Evolutionary conservation across 2,329 filamentous ascomycete genomes (phyloP).

Genomic region (Lachnum nothofagi): DNA sequence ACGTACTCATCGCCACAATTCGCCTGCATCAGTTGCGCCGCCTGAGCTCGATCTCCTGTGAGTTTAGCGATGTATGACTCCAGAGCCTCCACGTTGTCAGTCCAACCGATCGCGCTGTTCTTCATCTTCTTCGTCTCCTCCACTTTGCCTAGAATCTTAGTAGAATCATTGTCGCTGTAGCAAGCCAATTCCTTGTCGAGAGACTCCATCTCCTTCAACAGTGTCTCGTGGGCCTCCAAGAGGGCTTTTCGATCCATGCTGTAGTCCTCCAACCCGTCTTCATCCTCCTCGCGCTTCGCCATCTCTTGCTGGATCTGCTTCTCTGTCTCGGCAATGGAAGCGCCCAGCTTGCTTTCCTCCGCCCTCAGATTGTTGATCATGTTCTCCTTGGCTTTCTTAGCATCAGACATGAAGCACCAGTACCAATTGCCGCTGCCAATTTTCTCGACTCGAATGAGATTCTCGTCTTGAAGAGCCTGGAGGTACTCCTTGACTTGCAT

Average conservation of each 20-base stretch:
- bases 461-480: slow-evolving; percentile 56
- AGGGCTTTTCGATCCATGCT: slow-evolving; percentile 27
- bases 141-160: slow-evolving; percentile 26
- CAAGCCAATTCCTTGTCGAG: slow-evolving; percentile 31
- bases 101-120: slow-evolving; percentile 29
- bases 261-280: slow-evolving; percentile 30
- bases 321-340: slow-evolving; percentile 32
- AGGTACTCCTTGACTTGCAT: slow-evolving; percentile 66
- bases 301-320: slow-evolving; percentile 35
- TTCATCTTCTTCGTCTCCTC: slow-evolving; percentile 28
- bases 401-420: slow-evolving; percentile 60
- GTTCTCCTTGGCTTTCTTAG: slow-evolving; percentile 41
- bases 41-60: slow-evolving; percentile 33
- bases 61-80: slow-evolving; percentile 26
- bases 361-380: slow-evolving; percentile 35
- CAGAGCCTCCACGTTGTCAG: slow-evolving; percentile 31
- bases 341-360: slow-evolving; percentile 32
- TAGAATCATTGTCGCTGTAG: slow-evolving; percentile 31
- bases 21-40: slow-evolving; percentile 33
- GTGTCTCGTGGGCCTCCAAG: slow-evolving; percentile 24
- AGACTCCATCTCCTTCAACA: slow-evolving; percentile 26
- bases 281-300: slow-evolving; percentile 30
- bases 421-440: slow-evolving; percentile 70
- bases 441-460: slow-evolving; percentile 59
- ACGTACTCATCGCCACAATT: slow-evolving; percentile 46